Evolutionary conservation across 2,329 filamentous ascomycete genomes (phyloP).

Genomic region (Aspergillus uvarum): DNA sequence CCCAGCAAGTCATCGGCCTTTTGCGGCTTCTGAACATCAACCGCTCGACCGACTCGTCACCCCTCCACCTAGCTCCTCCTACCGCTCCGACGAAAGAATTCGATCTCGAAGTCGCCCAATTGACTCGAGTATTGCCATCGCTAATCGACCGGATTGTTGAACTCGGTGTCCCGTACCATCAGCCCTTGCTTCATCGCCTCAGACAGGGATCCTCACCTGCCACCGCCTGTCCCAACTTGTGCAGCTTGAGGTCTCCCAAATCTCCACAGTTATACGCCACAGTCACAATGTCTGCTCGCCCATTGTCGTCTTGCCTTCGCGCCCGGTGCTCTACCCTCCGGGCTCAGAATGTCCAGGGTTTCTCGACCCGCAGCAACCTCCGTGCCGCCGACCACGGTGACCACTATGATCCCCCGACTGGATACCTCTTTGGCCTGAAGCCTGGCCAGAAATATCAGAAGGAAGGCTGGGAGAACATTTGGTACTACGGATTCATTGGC

Average conservation of each 20-base stretch:
- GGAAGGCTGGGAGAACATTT: slow-evolving; percentile 92
- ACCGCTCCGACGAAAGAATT: slow-evolving; percentile 23
- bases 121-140: slow-evolving; percentile 19
- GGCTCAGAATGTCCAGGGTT: slow-evolving; percentile 38
- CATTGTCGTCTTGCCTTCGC: slow-evolving; percentile 40
- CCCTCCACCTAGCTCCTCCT: slow-evolving; percentile 27
- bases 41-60: slow-evolving; percentile 27
- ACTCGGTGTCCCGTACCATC: slow-evolving; percentile 10
- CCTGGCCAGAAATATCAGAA: slow-evolving; percentile 93
- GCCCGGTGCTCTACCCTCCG: slow-evolving; percentile 40
- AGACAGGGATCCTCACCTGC: slow-evolving; percentile 21
- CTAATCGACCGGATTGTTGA: slow-evolving; percentile 12
- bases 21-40: slow-evolving; percentile 41
- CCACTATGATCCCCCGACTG: slow-evolving; percentile 84
- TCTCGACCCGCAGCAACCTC: slow-evolving; percentile 42
- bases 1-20: slow-evolving; percentile 32
- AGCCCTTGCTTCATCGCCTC: slow-evolving; percentile 12
- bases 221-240: slow-evolving; percentile 20
- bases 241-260: slow-evolving; percentile 9
- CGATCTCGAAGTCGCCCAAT: slow-evolving; percentile 26
- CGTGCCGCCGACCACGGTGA: slow-evolving; percentile 60
- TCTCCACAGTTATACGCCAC: slow-evolving; percentile 15
- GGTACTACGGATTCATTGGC: slow-evolving; percentile 81
- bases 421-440: slow-evolving; percentile 92
- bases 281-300: slow-evolving; percentile 41